Base-by-base conservation (phyloP, 495 filamentous ascomycete genomes). In the Xylaria telfairii region DNA sequence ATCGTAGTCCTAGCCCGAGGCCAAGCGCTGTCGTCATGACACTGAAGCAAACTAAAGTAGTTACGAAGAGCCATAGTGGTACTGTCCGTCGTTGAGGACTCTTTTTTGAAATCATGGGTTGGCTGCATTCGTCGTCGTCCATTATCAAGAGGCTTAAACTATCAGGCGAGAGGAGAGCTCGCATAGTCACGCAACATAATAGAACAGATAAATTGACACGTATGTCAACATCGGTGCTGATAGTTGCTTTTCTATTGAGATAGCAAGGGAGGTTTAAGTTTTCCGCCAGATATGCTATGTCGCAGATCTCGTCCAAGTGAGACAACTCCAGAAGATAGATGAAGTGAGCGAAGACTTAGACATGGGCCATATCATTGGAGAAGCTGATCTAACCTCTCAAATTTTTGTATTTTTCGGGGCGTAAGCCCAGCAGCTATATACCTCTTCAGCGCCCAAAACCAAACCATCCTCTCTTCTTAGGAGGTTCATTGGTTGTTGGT, bases 381-480 rank as follows among this genome's bases (percentile, higher is more conserved):
- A 56, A 67, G 37, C 65, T 41, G n/a, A 44, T 46, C 63, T 4
- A 4, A 61, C 19, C n/a, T 30, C 5, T 51, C 21, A 7, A 67
- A 51, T 28, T 19, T 28, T 12, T 41, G 42, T 47, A 68, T 37
- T 47, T 26, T 4, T 26, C 6, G 42, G 30, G 44, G 21, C 19
- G 24, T 13, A 44, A n/a, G 0, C n/a, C 21, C 24, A 24, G 28
- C 41, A 47, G 32, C 34, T 71, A 71, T 51, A 28, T 69, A 73
- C 30, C 44, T 42, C 21, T 54, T 70, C 30, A 95, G 78, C 93
- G 85, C 37, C 94, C 92, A 84, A 96, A 97, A 0, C 92, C 90
- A 83, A 96, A 96, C 94, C 94, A 97, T 19, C 94, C 92, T 74
- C 87, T 91, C 81, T 89, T 92, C 72, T 87, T 86, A 56, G 89